Percentiles rank a stretch among this genome's conserved stretches.
phyloP scores from a whole-genome alignment of 1,284 basidiomycete genomes.

The Rhizoctonia solani region DNA sequence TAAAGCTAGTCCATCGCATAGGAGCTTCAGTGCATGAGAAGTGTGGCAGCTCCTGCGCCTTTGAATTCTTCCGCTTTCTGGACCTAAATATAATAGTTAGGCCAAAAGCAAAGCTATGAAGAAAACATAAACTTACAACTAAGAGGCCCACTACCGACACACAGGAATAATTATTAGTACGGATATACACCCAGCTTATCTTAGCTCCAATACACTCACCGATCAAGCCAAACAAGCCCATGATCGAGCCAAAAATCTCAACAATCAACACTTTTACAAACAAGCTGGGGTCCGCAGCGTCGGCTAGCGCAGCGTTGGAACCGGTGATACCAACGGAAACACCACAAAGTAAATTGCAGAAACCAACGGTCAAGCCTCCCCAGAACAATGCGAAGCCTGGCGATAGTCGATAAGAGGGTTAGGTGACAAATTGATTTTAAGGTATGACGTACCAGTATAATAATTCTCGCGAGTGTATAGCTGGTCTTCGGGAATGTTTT shows the following conservation, averaged over 20 bases:
- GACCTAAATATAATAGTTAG: not conserved
- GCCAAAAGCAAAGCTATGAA: not conserved
- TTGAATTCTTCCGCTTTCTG: slow-evolving; percentile 21
- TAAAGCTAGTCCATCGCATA: not conserved
- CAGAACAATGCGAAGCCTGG: slow-evolving; percentile 90
- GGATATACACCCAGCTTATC: too few species aligned
- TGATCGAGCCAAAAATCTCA: slow-evolving; percentile 91
- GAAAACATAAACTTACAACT: slow-evolving; percentile 52
- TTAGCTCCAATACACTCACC: too few species aligned
- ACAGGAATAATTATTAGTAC: too few species aligned
- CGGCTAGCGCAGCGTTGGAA: slow-evolving; percentile 87
- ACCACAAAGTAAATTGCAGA: slow-evolving; percentile 93
- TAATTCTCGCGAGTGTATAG: slow-evolving; percentile 85
- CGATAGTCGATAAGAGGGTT: not conserved
- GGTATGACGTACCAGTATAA: slow-evolving; percentile 71
- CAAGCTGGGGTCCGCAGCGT: slow-evolving; percentile 88
- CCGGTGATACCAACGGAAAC: slow-evolving; percentile 90
- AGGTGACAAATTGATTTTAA: not conserved
- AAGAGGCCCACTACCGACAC: slow-evolving; percentile 61
- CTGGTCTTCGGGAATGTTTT: slow-evolving; percentile 58
- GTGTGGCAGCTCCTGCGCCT: not conserved
- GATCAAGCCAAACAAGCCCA: slow-evolving; percentile 90
- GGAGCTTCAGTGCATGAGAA: slow-evolving; percentile 4
- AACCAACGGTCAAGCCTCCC: slow-evolving; percentile 88
- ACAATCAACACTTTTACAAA: slow-evolving; percentile 96